Evolutionary conservation across 2,329 filamentous ascomycete species (phyloP).

Genomic region (Phaeophleospora eucalypticola): DNA sequence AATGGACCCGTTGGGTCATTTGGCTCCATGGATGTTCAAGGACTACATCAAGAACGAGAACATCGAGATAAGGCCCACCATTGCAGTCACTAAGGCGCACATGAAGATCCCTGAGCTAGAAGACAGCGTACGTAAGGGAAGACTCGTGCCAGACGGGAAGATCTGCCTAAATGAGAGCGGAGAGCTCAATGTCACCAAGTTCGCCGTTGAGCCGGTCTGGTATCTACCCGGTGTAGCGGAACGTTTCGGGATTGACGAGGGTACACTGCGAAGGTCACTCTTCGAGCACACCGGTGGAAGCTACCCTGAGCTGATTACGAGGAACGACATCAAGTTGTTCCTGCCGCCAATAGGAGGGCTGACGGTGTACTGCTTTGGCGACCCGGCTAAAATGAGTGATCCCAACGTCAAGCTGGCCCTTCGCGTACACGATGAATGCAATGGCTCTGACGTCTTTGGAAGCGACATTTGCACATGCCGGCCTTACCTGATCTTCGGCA

Average conservation of each 20-base stretch:
- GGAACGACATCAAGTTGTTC: slow-evolving; percentile 91
- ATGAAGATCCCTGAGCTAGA: slow-evolving; percentile 97
- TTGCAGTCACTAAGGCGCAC: slow-evolving; percentile 80
- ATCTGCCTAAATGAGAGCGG: slow-evolving; percentile 82
- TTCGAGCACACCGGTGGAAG: slow-evolving; percentile 96
- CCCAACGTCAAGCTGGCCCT: slow-evolving; percentile 75
- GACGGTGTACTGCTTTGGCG: slow-evolving; percentile 95
- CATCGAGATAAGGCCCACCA: slow-evolving; percentile 67
- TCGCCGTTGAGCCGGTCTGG: slow-evolving; percentile 87
- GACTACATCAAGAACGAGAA: slow-evolving; percentile 73
- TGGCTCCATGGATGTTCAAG: slow-evolving; percentile 78
- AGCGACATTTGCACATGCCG: slow-evolving; percentile 97
- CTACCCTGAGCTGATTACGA: slow-evolving; percentile 93
- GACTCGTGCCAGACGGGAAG: slow-evolving; percentile 76
- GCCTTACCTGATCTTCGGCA: slow-evolving; percentile 93
- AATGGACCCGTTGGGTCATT: slow-evolving; percentile 92
- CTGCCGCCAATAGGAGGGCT: slow-evolving; percentile 91
- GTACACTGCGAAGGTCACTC: slow-evolving; percentile 74
- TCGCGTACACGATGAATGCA: slow-evolving; percentile 84
- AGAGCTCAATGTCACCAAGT: slow-evolving; percentile 90
- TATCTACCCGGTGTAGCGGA: slow-evolving; percentile 65
- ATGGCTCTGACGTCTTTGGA: slow-evolving; percentile 95
- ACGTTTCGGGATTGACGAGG: slow-evolving; percentile 93
- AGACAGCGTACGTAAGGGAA: slow-evolving; percentile 75
- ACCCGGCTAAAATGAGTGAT: slow-evolving; percentile 89